phyloP scores from a whole-genome alignment of 805 yeast genomes.

The Saturnispora bothae region DNA sequence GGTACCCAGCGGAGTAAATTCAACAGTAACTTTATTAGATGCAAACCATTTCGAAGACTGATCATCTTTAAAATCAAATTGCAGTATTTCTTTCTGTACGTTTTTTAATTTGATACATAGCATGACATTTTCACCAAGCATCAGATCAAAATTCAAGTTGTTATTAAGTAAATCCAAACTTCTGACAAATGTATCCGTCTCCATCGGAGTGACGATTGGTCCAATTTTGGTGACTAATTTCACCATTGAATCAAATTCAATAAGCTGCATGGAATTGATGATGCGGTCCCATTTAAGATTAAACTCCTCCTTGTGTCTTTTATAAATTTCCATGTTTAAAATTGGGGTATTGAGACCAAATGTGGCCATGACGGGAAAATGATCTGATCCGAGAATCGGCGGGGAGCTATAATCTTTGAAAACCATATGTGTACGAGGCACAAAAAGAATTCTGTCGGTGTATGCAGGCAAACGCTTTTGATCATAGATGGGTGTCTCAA shows the following conservation, averaged over 20 bases:
- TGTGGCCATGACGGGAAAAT: constrained; percentile 40
- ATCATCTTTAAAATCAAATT: constrained; percentile 29
- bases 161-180: neutral
- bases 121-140: constrained; percentile 9
- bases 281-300: constrained; percentile 22
- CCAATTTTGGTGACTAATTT: constrained; percentile 2
- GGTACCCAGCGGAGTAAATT: constrained; percentile 3
- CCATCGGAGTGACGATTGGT: neutral
- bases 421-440: constrained; percentile 16
- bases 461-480: constrained; percentile 41
- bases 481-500: constrained; percentile 16
- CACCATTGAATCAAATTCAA: constrained; percentile 27
- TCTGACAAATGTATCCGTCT: constrained; percentile 1
- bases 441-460: constrained; percentile 45
- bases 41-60: constrained; percentile 16
- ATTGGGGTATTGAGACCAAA: constrained; percentile 25
- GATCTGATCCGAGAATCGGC: constrained; percentile 35
- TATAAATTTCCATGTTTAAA: constrained; percentile 30
- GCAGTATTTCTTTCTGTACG: constrained; percentile 27
- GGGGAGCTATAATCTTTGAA: constrained; percentile 16
- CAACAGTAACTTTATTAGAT: constrained; percentile 12
- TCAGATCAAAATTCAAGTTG: neutral
- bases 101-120: constrained; percentile 25
- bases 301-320: constrained; percentile 25
- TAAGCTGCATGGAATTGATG: constrained; percentile 25